These are phyloP conservation scores for Colletotrichum salicis DNA, from an alignment of 2,329 filamentous ascomycete species.

Conservation along the genomic window DNA sequence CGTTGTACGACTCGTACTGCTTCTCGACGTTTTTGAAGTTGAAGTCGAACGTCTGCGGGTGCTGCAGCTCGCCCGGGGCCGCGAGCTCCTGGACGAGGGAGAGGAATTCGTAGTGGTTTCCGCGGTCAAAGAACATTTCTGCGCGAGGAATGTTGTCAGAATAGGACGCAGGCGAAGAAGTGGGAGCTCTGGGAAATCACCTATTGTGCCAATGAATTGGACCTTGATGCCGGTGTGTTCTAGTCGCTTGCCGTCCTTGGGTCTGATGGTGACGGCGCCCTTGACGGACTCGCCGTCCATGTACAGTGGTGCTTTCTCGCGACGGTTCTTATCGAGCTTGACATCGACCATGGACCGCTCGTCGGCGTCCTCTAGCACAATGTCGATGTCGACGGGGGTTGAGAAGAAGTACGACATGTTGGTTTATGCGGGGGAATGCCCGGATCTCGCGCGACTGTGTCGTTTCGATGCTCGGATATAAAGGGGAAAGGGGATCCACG, in stretches of 20 bases:
- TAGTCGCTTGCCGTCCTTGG: slow-evolving; percentile 96
- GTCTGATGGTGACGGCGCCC: slow-evolving; percentile 91
- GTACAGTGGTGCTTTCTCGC: slow-evolving; percentile 96
- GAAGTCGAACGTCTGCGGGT: slow-evolving; percentile 98
- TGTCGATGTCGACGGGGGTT: slow-evolving; percentile 97
- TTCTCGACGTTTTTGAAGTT: slow-evolving; percentile 99
- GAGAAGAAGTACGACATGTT: slow-evolving; percentile 98
- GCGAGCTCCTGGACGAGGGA: slow-evolving; percentile 96
- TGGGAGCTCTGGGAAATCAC: slow-evolving; percentile 55
- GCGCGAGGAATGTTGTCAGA: neutral
- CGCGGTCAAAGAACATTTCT: slow-evolving; percentile 99
- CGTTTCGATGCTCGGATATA: slow-evolving; percentile 10
- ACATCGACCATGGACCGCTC: slow-evolving; percentile 95
- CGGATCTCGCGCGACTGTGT: slow-evolving; percentile 11
- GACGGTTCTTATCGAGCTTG: slow-evolving; percentile 97
- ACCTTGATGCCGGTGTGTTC: slow-evolving; percentile 99
- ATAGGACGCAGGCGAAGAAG: slow-evolving; percentile 18
- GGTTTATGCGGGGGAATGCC: slow-evolving; percentile 32
- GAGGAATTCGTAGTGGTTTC: slow-evolving; percentile 99
- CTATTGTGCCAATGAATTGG: slow-evolving; percentile 98
- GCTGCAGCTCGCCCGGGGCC: slow-evolving; percentile 95
- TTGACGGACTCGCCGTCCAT: slow-evolving; percentile 99
- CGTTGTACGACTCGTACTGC: slow-evolving; percentile 99
- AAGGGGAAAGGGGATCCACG: neutral
- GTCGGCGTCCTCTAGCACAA: slow-evolving; percentile 95